Evolutionary conservation across 345 rosid species (phyloP), one percentile per base, ranked within the genome.

Genomic region (Camelina hispida): DNA sequence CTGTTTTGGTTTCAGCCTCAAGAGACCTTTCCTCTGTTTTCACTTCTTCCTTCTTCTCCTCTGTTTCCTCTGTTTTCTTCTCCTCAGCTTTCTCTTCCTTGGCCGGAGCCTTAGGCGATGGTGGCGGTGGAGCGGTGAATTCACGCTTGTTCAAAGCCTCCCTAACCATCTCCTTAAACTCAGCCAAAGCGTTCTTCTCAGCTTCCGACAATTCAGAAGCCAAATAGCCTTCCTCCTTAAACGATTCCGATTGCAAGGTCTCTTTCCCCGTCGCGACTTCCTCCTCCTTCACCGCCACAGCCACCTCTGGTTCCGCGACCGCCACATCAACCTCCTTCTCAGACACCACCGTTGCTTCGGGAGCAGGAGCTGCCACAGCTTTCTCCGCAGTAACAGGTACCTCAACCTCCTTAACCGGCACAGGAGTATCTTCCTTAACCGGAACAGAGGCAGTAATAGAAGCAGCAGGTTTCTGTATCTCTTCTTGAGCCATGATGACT

Each of bases 151-250:
- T 76, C 57, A 88, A 82, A 44, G 91, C 89, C 44, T 87, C 86
- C 30, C 81, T 87, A 34, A 90, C 83, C 9, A 88, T 67, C 15
- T 78, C 78, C 62, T 81, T 88, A 28, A 90, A 68, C 62, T 88
- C 93, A 0, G 76, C 88, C 18, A 86, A 82, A 2, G 88, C 87
- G 14, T 83, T 86, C 80, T 76, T 86, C 32, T 90, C 81, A 8
- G 83, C 17, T 34, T 85, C 85, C 1, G 87, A 73, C 63, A 88
- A 82, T 57, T 87, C 90, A 3, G 77, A 79, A 37, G 84, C 89
- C 34, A 82, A 75, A 73, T 90, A 85, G 59, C 84, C 83, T 81
- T 90, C 91, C 72, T 90, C 93, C 83, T 88, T 86, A 71, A 88
- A 90, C 17, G 91, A 86, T 11, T 69, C 82, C 28, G 87, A 68